These are phyloP conservation scores for Xylaria sp. DNA, from an alignment of 495 filamentous ascomycete species.

Conservation along the genomic window DNA sequence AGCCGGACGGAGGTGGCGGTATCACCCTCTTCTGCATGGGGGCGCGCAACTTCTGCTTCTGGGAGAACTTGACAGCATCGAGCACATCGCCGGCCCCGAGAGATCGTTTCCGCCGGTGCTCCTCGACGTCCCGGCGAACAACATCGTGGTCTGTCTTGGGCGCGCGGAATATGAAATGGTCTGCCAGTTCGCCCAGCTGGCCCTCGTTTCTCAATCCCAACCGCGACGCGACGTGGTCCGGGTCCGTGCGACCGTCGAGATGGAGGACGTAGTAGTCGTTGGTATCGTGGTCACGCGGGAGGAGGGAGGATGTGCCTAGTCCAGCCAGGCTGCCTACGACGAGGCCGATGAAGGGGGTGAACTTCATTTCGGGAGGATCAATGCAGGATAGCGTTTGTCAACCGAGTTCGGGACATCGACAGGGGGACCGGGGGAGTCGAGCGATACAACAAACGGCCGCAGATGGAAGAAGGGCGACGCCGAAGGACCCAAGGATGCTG, in stretches of 20 bases:
- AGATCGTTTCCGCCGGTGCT: slow-evolving; percentile 66
- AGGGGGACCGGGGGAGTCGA: too few relatives aligned
- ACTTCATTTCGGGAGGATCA: slow-evolving; percentile 49
- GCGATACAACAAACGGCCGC: not conserved
- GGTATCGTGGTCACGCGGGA: slow-evolving; percentile 64
- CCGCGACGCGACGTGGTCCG: slow-evolving; percentile 72
- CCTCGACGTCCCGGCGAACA: slow-evolving; percentile 62
- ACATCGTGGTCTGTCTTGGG: slow-evolving; percentile 68
- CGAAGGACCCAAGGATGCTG: not conserved
- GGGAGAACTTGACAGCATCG: slow-evolving; percentile 76
- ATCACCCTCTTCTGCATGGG: slow-evolving; percentile 77
- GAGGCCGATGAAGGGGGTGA: slow-evolving; percentile 51
- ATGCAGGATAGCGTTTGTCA: slow-evolving; percentile 23
- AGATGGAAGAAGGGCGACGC: not conserved
- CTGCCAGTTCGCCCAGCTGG: slow-evolving; percentile 75
- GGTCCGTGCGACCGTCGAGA: slow-evolving; percentile 68
- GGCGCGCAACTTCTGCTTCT: slow-evolving; percentile 79
- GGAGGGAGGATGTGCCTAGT: slow-evolving; percentile 66
- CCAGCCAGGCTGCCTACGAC: slow-evolving; percentile 50
- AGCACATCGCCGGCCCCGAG: slow-evolving; percentile 62
- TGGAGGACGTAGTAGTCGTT: slow-evolving; percentile 93
- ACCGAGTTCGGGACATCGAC: not conserved
- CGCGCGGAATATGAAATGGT: slow-evolving; percentile 86
- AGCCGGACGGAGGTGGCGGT: slow-evolving; percentile 47
- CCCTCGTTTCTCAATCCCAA: slow-evolving; percentile 86